Percentiles rank a stretch among this genome's conserved stretches.
phyloP scores from a whole-genome alignment of 139 green algal genomes.

The Chlorella sp. region DNA sequence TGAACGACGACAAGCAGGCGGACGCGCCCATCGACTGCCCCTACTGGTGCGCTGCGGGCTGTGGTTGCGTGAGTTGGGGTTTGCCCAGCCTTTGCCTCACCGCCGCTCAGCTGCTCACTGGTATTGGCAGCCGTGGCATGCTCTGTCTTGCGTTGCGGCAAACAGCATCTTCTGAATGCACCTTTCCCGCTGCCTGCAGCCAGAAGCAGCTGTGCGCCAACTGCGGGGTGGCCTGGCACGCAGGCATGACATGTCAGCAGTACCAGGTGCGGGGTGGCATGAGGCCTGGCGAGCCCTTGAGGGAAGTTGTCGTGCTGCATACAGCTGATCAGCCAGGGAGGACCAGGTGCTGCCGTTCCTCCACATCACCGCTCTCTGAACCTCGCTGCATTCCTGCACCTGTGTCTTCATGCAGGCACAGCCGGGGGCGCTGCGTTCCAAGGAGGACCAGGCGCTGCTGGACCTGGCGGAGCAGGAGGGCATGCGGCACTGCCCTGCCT shows the following conservation, averaged over 20 bases:
- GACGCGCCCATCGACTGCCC: constrained; percentile 21
- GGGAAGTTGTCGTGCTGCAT: too few species aligned
- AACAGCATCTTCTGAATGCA: too few species aligned
- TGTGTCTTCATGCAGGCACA: constrained; percentile 30
- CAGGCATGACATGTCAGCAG: constrained; percentile 55
- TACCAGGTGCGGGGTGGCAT: constrained; percentile 45
- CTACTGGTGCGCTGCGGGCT: neutral
- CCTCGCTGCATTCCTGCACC: too few species aligned
- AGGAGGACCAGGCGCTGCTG: constrained; percentile 59
- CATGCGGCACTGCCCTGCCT: constrained; percentile 61
- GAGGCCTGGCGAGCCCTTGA: too few species aligned
- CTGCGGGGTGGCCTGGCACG: constrained; percentile 34
- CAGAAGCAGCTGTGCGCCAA: constrained; percentile 19
- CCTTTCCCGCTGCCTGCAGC: neutral
- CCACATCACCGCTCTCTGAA: too few species aligned
- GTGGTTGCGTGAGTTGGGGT: too few species aligned
- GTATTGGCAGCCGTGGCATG: too few species aligned
- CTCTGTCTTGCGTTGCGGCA: too few species aligned
- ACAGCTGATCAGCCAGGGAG: too few species aligned
- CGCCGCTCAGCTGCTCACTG: too few species aligned
- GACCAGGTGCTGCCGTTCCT: too few species aligned
- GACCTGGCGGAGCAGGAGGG: constrained; percentile 28
- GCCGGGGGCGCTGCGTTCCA: constrained; percentile 47
- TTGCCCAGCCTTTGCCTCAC: too few species aligned
- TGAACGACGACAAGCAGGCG: constrained; percentile 7